A percentile compares a stretch with the other conserved stretches of the same genome.
These are phyloP conservation scores for Talaromyces thailandensis DNA, from an alignment of 495 filamentous ascomycete species.

Conservation along the genomic window DNA sequence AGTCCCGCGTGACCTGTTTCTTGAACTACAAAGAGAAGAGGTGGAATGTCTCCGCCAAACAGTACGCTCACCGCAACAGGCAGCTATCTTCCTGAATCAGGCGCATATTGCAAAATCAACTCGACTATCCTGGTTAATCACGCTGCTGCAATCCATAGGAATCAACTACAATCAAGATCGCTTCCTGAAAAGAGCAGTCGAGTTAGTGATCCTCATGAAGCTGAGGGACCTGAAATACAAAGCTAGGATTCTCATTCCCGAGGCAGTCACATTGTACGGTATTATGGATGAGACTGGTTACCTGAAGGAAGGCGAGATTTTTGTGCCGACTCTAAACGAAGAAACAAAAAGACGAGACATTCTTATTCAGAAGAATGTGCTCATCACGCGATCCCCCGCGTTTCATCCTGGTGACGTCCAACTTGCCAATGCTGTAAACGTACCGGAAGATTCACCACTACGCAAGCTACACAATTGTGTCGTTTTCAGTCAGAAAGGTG, in stretches of 20 bases:
- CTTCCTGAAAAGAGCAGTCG: constrained; percentile 56
- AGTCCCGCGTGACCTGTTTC: constrained; percentile 46
- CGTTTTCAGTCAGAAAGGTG: constrained; percentile 63
- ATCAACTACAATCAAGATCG: constrained; percentile 53
- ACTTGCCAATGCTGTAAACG: constrained; percentile 40
- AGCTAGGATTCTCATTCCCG: constrained; percentile 56
- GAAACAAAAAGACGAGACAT: constrained; percentile 4
- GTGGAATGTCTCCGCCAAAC: constrained; percentile 48
- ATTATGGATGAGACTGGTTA: constrained; percentile 74
- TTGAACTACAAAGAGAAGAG: constrained; percentile 47
- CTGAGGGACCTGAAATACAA: constrained; percentile 68
- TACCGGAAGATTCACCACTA: constrained; percentile 53
- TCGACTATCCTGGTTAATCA: constrained; percentile 50
- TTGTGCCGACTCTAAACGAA: constrained; percentile 39
- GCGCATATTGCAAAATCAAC: constrained; percentile 46
- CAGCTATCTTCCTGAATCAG: constrained; percentile 50
- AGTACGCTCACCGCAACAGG: constrained; percentile 43
- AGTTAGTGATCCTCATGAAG: constrained; percentile 53
- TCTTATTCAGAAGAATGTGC: constrained; percentile 12
- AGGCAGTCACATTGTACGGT: constrained; percentile 67
- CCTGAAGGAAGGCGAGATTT: constrained; percentile 59
- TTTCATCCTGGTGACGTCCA: constrained; percentile 79
- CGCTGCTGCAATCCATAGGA: constrained; percentile 37
- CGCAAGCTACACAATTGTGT: constrained; percentile 56
- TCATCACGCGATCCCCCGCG: constrained; percentile 66